phyloP scores from a whole-genome alignment of 495 filamentous ascomycete species.

The Neurospora terricola region DNA sequence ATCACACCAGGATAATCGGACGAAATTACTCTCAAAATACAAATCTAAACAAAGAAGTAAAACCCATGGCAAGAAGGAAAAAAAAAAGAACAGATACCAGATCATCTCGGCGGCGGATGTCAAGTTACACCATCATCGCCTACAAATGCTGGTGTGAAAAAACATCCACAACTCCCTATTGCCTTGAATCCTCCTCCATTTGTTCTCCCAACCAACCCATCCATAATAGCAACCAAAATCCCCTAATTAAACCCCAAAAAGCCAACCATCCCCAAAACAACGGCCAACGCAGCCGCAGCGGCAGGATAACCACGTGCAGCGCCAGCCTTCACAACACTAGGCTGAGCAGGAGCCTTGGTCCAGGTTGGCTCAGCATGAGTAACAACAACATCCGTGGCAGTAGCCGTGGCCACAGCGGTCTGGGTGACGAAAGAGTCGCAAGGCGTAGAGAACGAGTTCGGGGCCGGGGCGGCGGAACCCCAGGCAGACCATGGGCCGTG shows the following conservation, averaged over 20 bases:
- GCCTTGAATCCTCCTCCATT: no score
- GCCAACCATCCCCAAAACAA: not conserved
- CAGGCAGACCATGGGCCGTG: not conserved
- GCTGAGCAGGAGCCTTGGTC: not conserved
- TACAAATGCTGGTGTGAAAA: not conserved
- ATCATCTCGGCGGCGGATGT: not conserved
- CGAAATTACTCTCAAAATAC: not conserved
- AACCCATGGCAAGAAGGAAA: not conserved
- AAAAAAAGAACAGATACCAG: not conserved
- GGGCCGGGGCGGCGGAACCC: not conserved
- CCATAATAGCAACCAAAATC: no score
- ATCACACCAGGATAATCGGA: not conserved
- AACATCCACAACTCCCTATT: no score
- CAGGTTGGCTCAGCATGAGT: not conserved
- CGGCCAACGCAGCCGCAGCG: not conserved
- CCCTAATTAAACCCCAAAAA: not conserved
- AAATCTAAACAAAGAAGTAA: not conserved
- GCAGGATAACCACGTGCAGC: not conserved
- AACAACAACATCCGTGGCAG: not conserved
- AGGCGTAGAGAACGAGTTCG: not conserved
- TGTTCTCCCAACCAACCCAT: no score
- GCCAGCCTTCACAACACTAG: not conserved
- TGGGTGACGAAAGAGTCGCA: not conserved
- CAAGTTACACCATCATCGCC: not conserved
- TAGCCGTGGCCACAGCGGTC: not conserved